Evolutionary conservation across 768 basidiomycete genomes (phyloP), one percentile per base, ranked within the genome.

Genomic region (Kwoniella heveanensis): DNA sequence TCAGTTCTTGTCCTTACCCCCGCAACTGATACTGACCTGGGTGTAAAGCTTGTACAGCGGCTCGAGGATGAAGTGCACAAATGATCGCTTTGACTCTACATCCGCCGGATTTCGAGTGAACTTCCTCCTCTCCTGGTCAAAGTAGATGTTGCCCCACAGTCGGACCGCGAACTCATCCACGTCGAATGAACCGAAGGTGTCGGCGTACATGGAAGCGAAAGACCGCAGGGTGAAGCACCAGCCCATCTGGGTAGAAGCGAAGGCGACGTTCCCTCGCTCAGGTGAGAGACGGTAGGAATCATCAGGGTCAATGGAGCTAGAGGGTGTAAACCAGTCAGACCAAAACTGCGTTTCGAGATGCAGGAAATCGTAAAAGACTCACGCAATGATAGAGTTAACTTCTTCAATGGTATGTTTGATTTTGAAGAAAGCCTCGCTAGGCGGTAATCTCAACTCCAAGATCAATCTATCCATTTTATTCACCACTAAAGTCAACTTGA

Each of bases 341-440:
- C 32, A 13, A 13, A 32, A 32, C 7, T 13, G 32, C 32, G n/a
- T n/a, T n/a, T n/a, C n/a, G n/a, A 32, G 7, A 32, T 13, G 32
- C 32, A 32, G 32, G 32, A 32, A 21, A 3, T 15, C 36, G 39
- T 30, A 17, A 13, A 24, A 7, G 62, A 73, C 83, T 65, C 60
- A 92, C 91, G 91, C 89, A 77, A 99, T 97, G 80, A 94, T 89
- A 1, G 88, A 90, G 79, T 99, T 99, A 56, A 99, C 88, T 80
- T 99, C 96, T 78, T 99, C 96, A 59, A 99, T 95, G 1, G 94
- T 97, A 78, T 98, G 95, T 80, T 92, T 95, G 69, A 99, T 92
- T 84, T 99, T 99, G 83, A 94, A 97, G 83, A 91, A 99, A 0
- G 96, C 96, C 73, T 99, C 96, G 46, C 88, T 83, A 58, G 96